Percentiles rank a stretch among this genome's conserved stretches.
phyloP scores from a whole-genome alignment of 371 early-diverging fungal genomes.

The Lichtheimia ramosa region DNA sequence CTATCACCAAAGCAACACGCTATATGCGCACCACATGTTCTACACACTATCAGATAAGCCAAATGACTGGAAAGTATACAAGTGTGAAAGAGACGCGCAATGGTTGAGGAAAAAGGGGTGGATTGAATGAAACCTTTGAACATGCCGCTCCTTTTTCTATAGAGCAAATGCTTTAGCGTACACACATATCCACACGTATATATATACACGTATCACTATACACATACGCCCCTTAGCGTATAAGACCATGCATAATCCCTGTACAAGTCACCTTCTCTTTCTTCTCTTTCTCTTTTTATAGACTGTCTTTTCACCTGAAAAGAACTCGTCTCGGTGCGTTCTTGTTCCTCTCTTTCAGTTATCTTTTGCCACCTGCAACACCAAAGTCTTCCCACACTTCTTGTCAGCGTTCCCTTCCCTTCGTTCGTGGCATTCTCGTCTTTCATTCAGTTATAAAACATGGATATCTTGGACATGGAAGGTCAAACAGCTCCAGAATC shows the following conservation, averaged over 20 bases:
- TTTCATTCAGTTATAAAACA: constrained; percentile 12
- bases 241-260: background rate
- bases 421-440: constrained; percentile 8
- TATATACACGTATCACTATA: no score
- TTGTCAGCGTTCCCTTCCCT: constrained; percentile 10
- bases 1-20: no score
- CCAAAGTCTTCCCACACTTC: no score
- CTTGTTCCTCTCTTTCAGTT: constrained; percentile 1
- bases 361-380: background rate
- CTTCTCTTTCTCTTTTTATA: constrained; percentile 4
- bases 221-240: background rate
- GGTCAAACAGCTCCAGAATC: constrained; percentile 56
- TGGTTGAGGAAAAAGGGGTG: no score
- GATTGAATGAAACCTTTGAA: no score
- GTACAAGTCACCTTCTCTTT: constrained; percentile 3
- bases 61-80: no score
- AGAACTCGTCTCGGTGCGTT: background rate
- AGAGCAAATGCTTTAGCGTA: no score
- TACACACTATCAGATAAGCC: no score
- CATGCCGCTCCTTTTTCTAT: no score
- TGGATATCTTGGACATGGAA: constrained; percentile 36
- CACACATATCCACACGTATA: no score
- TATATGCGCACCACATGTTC: no score
- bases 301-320: background rate
- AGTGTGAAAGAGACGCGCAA: no score